Conservation (phyloP, 192 early-diverging fungal species). For the Linnemannia hyalina region DNA sequence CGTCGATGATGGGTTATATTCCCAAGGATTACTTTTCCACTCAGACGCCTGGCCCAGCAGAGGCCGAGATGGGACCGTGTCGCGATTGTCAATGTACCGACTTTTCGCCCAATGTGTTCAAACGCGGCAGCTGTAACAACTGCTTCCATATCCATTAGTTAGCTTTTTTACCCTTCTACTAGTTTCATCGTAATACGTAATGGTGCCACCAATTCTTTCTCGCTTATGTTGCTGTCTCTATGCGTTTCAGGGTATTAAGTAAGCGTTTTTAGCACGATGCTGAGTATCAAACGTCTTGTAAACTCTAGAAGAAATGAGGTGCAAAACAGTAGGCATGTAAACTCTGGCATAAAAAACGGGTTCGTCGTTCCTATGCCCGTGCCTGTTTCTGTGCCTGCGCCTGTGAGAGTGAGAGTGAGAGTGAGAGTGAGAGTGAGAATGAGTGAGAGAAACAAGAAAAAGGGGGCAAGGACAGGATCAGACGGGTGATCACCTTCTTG, state of each 20-base stretch:
- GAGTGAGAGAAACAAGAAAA: no score
- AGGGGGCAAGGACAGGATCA: no score
- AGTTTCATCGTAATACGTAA: slow-evolving; percentile 3
- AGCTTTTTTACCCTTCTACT: background rate
- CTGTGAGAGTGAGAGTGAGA: no score
- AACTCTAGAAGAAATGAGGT: no score
- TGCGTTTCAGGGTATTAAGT: background rate
- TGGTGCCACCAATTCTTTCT: background rate
- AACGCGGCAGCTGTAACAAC: slow-evolving; percentile 80
- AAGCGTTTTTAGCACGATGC: no score
- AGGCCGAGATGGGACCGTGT: slow-evolving; percentile 57
- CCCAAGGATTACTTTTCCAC: slow-evolving; percentile 55
- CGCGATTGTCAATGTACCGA: slow-evolving; percentile 81
- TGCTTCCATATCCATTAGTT: slow-evolving; percentile 84
- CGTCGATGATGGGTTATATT: slow-evolving; percentile 62
- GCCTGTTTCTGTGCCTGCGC: no score
- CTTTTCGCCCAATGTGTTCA: slow-evolving; percentile 81
- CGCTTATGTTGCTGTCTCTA: background rate
- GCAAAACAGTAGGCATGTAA: no score
- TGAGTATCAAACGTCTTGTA: no score
- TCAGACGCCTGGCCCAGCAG: slow-evolving; percentile 19
- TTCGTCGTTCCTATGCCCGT: no score
- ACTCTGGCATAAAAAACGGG: no score
- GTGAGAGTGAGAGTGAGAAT: no score
- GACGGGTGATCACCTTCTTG: no score